Evolutionary conservation across 306 rosid genomes (phyloP).

Genomic region (Astragalus membranaceus): DNA sequence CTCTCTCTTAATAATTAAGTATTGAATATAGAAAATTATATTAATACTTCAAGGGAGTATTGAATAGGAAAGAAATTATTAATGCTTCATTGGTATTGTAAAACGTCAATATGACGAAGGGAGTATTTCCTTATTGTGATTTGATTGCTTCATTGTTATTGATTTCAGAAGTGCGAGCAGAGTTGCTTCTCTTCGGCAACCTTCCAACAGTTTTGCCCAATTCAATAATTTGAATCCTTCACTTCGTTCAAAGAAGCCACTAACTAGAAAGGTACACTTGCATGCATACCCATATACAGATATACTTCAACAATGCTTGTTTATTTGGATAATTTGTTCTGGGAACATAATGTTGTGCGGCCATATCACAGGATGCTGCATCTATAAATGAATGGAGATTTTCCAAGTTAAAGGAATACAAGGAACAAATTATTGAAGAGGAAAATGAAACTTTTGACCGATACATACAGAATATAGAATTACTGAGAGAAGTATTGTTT

Average conservation of each 20-base stretch:
- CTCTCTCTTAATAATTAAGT: too few relatives aligned
- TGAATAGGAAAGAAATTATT: too few relatives aligned
- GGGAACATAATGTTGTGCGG: not conserved
- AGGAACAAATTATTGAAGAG: conserved; percentile 56
- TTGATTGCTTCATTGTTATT: conserved; percentile 15
- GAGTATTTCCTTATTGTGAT: not conserved
- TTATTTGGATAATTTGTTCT: not conserved
- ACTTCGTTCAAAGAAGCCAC: conserved; percentile 67
- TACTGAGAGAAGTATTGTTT: conserved; percentile 70
- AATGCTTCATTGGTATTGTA: too few relatives aligned
- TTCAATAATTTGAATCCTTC: conserved; percentile 68
- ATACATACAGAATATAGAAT: conserved; percentile 66
- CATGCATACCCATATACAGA: not conserved
- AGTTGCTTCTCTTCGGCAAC: conserved; percentile 69
- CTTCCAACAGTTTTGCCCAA: conserved; percentile 78
- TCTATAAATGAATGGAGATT: conserved; percentile 87
- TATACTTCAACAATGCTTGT: not conserved
- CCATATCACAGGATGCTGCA: conserved; percentile 67
- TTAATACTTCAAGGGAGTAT: too few relatives aligned
- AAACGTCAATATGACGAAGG: too few relatives aligned
- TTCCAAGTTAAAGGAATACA: conserved; percentile 70
- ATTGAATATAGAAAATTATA: too few relatives aligned
- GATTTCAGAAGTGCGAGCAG: conserved; percentile 65
- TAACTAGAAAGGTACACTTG: conserved; percentile 70
- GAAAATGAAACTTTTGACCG: conserved; percentile 81